Conservation (phyloP, 257 asterid genomes). For the Rubia yunnanensis region DNA sequence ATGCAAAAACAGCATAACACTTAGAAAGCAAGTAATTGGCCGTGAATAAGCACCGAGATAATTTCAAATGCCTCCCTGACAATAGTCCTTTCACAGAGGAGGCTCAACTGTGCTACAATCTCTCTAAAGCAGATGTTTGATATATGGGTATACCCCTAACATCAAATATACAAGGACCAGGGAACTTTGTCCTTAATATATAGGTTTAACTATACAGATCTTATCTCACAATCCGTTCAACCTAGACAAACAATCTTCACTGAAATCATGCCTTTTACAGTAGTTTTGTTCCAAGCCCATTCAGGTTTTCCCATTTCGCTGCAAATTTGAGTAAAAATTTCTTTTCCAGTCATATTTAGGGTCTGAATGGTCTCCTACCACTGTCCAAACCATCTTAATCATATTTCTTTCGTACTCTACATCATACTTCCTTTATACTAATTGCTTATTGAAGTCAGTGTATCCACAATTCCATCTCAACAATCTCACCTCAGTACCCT, state of each 20-base stretch:
- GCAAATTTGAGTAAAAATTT: neutral
- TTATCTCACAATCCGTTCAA: neutral
- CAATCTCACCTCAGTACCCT: neutral
- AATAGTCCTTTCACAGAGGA: neutral
- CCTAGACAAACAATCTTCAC: neutral
- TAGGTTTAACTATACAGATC: neutral
- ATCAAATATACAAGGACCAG: neutral
- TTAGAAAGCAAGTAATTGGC: neutral
- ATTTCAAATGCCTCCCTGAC: neutral
- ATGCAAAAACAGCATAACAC: neutral
- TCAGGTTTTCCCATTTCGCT: neutral
- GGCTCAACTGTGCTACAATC: neutral
- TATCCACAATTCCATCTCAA: neutral
- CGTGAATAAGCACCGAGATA: neutral
- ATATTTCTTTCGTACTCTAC: neutral
- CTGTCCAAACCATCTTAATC: neutral
- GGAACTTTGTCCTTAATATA: neutral
- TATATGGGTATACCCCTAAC: neutral
- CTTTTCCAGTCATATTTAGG: neutral
- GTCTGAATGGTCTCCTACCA: neutral
- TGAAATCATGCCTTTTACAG: neutral
- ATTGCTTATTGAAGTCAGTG: neutral
- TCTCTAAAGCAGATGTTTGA: neutral
- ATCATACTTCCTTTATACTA: neutral
- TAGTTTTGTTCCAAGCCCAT: neutral